phyloP scores from a whole-genome alignment of 192 early-diverging fungal species.

The Entomortierella chlamydospora region DNA sequence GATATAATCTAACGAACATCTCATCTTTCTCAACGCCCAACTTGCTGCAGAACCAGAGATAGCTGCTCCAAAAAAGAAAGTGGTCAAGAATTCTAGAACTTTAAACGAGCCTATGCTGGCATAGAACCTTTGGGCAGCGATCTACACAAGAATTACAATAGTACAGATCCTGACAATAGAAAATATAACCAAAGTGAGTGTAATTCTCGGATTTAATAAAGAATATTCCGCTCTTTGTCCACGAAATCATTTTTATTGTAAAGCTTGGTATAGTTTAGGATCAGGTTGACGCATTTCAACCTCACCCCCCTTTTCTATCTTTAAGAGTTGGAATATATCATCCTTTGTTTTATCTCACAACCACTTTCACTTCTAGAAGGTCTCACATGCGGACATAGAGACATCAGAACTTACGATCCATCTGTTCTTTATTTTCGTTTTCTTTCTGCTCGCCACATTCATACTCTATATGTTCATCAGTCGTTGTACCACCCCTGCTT shows the following conservation, averaged over 20 bases:
- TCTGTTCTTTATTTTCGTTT: conserved; percentile 64
- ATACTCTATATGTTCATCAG: conserved; percentile 65
- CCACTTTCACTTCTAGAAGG: not conserved
- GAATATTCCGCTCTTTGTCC: conserved; percentile 1
- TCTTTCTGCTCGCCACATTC: conserved; percentile 58
- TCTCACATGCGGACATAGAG: conserved; percentile 6
- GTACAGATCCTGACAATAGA: too few species aligned
- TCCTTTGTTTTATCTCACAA: too few species aligned
- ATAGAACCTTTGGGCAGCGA: conserved; percentile 1
- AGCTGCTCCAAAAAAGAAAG: conserved; percentile 4
- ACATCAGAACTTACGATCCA: conserved; percentile 34
- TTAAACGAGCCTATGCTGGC: conserved; percentile 39
- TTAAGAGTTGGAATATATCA: not conserved
- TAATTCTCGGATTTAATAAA: not conserved
- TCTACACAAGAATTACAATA: not conserved
- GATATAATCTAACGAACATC: not conserved
- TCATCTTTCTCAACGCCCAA: not conserved
- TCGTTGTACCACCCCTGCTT: conserved; percentile 60
- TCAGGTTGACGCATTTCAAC: too few species aligned
- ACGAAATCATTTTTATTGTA: too few species aligned
- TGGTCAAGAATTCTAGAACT: not conserved
- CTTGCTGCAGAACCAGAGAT: not conserved
- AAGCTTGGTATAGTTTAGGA: too few species aligned
- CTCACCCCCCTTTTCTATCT: not conserved
- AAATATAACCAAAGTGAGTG: not conserved